phyloP scores from a whole-genome alignment of 1,139 yeast genomes.

The Sugiyamaella neomexicana region DNA sequence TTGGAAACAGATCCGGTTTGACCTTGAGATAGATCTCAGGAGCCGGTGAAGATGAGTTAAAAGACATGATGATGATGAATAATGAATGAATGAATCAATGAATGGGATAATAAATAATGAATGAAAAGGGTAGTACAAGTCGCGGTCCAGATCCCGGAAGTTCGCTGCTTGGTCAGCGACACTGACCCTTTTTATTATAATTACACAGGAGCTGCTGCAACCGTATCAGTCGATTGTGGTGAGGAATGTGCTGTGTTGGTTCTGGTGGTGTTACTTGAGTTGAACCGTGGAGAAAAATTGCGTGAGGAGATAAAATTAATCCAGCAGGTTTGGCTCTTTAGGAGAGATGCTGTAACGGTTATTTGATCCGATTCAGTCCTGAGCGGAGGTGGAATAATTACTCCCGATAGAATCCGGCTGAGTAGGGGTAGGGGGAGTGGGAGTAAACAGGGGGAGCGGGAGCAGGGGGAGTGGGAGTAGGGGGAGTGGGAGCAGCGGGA shows the following conservation, averaged over 20 bases:
- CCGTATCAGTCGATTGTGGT: background rate
- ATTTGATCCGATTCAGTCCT: too few species aligned
- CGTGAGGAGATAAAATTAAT: background rate
- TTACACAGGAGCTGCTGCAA: too few species aligned
- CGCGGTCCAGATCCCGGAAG: background rate
- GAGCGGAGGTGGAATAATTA: too few species aligned
- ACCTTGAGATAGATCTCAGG: slow-evolving; percentile 22
- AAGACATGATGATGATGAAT: background rate
- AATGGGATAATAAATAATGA: background rate
- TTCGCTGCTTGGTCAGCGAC: too few species aligned
- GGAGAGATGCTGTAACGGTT: too few species aligned
- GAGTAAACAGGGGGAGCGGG: too few species aligned
- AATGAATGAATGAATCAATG: background rate
- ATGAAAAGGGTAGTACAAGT: too few species aligned
- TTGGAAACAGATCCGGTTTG: slow-evolving; percentile 46
- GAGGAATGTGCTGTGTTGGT: background rate
- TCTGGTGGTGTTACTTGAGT: background rate
- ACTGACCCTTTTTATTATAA: too few species aligned
- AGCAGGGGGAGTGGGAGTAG: too few species aligned
- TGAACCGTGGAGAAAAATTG: background rate
- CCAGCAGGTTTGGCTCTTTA: too few species aligned
- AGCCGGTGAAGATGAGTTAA: slow-evolving; percentile 15
- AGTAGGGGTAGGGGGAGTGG: too few species aligned
- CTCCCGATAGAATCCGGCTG: background rate
- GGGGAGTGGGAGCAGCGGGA: too few species aligned